A percentile compares a stretch with the other conserved stretches of the same genome.
Evolutionary conservation across 257 asterid genomes (phyloP).

Genomic region (Hygrophila difformis): DNA sequence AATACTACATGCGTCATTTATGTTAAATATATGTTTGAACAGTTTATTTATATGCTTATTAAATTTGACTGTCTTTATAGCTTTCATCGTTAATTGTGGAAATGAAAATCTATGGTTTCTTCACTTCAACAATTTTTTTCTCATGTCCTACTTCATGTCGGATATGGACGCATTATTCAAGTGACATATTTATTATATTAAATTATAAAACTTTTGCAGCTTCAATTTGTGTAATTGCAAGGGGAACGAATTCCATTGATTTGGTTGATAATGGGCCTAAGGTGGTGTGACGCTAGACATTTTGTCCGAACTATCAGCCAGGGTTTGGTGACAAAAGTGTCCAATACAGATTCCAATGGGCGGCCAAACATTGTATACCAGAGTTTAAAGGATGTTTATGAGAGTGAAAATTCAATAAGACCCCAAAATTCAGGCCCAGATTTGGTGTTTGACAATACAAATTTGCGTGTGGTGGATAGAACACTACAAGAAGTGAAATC

Average conservation of each 20-base stretch:
- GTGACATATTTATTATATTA: too few relatives aligned
- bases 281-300: slow-evolving; percentile 34
- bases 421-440: slow-evolving; percentile 15
- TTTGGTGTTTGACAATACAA: slow-evolving; percentile 15
- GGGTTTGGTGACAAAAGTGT: slow-evolving; percentile 28
- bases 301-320: slow-evolving; percentile 42
- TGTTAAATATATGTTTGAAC: background rate
- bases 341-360: slow-evolving; percentile 29
- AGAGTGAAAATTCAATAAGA: slow-evolving; percentile 27
- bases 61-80: background rate
- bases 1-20: background rate
- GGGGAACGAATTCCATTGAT: background rate
- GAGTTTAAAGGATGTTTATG: slow-evolving; percentile 37
- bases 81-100: background rate
- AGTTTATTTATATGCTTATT: background rate
- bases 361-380: slow-evolving; percentile 33
- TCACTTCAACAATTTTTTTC: background rate
- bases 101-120: background rate
- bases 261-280: slow-evolving; percentile 34
- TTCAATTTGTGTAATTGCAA: slow-evolving; percentile 2
- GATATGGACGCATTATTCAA: too few relatives aligned
- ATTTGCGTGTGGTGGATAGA: slow-evolving; percentile 29
- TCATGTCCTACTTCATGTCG: slow-evolving; percentile 4
- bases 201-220: too few relatives aligned
- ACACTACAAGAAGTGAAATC: slow-evolving; percentile 24